Base-by-base conservation (phyloP, 495 filamentous ascomycete species). In the Niebla homalea region DNA sequence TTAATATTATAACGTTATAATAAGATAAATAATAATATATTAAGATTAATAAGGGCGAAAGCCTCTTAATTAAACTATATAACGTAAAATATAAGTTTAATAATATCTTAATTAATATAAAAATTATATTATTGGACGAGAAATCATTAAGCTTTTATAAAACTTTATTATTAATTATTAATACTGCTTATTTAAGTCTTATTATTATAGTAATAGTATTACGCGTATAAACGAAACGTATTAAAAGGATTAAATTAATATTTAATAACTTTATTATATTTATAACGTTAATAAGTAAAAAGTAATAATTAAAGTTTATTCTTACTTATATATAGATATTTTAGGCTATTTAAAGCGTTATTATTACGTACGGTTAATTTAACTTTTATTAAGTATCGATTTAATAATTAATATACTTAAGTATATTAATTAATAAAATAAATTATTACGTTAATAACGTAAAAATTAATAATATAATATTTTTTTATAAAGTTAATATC, bases 361-460 rank as follows among this genome's bases (percentile, higher is more conserved):
- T 16, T 40, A 40, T 16, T 20, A 16, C 19, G 4, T 40, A 40
- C 5, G 12, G 5, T 37, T 26, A 26, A 26, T 26, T 26, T 26
- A 26, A 26, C 25, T 26, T 26, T 26, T 26, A 26, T 26, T 26
- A 26, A 26, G 3, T 3, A 7, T 26, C 3, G 7, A 26, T 26
- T 4, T 3, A 26, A 26, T 26, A 26, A 7, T 7, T 26, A 26
- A 26, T 26, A 26, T 26, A 26, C 25, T 26, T 26, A 26, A 26
- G 7, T 26, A 26, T 26, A 26, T 26, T 26, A 26, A 26, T 26
- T 26, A 7, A 7, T 26, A 26, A 26, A 26, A 16, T 49, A 12
- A 21, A 20, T 4, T 50, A 48, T 47, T 49, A 48, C 38, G 5
- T 26, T 53, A 19, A 36, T 53, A 36, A 49, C 47, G 40, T 53